Percentiles rank a stretch among this genome's conserved stretches.
phyloP scores from a whole-genome alignment of 148 eudicot species.

The Diospyros kaki region DNA sequence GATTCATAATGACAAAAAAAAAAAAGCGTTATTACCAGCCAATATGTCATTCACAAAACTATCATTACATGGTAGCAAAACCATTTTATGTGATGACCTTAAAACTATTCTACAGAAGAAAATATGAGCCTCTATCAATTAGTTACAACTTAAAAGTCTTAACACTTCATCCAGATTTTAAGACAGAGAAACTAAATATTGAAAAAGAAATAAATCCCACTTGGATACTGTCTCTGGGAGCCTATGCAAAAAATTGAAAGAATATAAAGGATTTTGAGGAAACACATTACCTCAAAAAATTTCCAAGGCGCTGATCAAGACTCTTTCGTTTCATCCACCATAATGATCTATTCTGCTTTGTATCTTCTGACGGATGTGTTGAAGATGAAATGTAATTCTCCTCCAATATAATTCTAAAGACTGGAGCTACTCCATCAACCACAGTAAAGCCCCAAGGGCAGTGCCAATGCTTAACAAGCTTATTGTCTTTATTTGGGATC shows the following conservation, averaged over 20 bases:
- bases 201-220: too few species aligned
- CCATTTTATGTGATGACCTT: background rate
- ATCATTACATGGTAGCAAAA: background rate
- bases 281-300: conserved; percentile 53
- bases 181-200: too few species aligned
- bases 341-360: conserved; percentile 43
- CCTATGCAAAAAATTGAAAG: background rate
- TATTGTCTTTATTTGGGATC: conserved; percentile 29
- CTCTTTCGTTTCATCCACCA: conserved; percentile 76
- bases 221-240: too few species aligned
- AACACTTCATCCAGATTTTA: conserved; percentile 12
- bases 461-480: conserved; percentile 43
- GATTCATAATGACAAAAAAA: conserved; percentile 4
- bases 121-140: background rate
- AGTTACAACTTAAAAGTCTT: conserved; percentile 18
- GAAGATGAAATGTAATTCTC: conserved; percentile 66
- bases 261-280: background rate
- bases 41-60: background rate
- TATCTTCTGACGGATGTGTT: conserved; percentile 42
- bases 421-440: conserved; percentile 72
- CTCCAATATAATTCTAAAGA: conserved; percentile 53
- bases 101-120: background rate
- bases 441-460: conserved; percentile 74
- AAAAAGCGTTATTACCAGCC: background rate
- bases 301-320: conserved; percentile 64